These are phyloP conservation scores for Mortierella sp. DNA, from an alignment of 371 early-diverging fungal species.

Conservation along the genomic window DNA sequence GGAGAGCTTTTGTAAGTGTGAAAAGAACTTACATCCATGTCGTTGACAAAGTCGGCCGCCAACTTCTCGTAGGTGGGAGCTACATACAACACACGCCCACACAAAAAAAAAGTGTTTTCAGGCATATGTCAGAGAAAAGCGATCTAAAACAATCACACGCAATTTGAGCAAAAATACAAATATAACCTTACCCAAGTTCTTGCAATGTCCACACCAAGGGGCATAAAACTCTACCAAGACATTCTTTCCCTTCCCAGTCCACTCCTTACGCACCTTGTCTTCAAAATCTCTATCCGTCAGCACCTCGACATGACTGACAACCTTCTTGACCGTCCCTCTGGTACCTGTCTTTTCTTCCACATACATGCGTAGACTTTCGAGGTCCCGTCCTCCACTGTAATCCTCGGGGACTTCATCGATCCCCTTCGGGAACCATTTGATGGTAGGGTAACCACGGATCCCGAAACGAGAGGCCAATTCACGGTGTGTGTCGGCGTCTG, in stretches of 20 bases:
- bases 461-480: conserved; percentile 78
- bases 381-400: conserved; percentile 84
- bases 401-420: conserved; percentile 73
- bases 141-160: too few relatives aligned
- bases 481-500: conserved; percentile 88
- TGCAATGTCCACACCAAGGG: conserved; percentile 92
- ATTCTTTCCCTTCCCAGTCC: conserved; percentile 21
- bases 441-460: conserved; percentile 87
- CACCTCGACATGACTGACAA: conserved; percentile 17
- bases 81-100: too few relatives aligned
- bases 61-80: conserved; percentile 76
- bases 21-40: conserved; percentile 33
- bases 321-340: conserved; percentile 22
- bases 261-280: conserved; percentile 30
- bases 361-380: conserved; percentile 79
- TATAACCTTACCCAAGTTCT: conserved; percentile 62
- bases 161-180: neutral
- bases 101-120: too few relatives aligned
- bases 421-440: conserved; percentile 93
- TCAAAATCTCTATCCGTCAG: conserved; percentile 41
- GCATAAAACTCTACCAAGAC: conserved; percentile 85
- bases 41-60: conserved; percentile 62
- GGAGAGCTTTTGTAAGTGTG: neutral
- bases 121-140: too few relatives aligned
- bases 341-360: conserved; percentile 83